A percentile compares a stretch with the other conserved stretches of the same genome.
Conservation (phyloP, 1,284 basidiomycete genomes). For the Fomitopsis palustris region DNA sequence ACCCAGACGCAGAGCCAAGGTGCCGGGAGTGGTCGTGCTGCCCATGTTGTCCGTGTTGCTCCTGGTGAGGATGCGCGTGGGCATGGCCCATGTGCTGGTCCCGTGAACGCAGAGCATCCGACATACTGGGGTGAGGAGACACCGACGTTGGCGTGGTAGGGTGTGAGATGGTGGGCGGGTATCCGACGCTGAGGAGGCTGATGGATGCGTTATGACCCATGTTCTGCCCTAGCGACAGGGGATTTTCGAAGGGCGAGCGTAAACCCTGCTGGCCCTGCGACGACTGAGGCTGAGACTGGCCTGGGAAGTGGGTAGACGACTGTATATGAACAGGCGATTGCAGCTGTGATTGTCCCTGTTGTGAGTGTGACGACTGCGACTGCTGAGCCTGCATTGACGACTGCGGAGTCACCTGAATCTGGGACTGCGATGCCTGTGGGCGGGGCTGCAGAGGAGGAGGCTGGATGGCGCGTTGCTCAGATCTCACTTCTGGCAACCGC, state of each 20-base stretch:
- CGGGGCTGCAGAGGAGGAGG: constrained; percentile 19
- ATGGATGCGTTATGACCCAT: constrained; percentile 22
- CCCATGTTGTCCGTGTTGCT: neutral
- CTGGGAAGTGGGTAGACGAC: constrained; percentile 10
- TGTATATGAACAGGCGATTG: constrained; percentile 11
- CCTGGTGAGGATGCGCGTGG: constrained; percentile 1
- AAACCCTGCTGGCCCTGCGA: constrained; percentile 16
- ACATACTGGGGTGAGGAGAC: constrained; percentile 20
- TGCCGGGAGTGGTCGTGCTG: constrained; percentile 12
- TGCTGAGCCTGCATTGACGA: constrained; percentile 8
- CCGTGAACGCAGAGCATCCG: constrained; percentile 18
- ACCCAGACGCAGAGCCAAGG: neutral
- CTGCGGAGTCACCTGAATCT: constrained; percentile 17
- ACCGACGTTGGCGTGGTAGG: constrained; percentile 21
- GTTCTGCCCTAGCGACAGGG: constrained; percentile 7
- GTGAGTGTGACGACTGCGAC: neutral
- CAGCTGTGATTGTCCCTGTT: neutral
- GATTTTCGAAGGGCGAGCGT: constrained; percentile 19
- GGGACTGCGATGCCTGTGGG: constrained; percentile 15
- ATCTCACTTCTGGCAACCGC: constrained; percentile 5
- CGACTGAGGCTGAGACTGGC: constrained; percentile 16
- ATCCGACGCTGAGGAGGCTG: constrained; percentile 24
- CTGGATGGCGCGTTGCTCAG: constrained; percentile 11
- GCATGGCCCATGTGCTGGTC: constrained; percentile 16
- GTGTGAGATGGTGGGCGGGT: constrained; percentile 28